These are phyloP conservation scores for Cryptococcus sp. DNA, from an alignment of 1,284 basidiomycete genomes.

Conservation along the genomic window DNA sequence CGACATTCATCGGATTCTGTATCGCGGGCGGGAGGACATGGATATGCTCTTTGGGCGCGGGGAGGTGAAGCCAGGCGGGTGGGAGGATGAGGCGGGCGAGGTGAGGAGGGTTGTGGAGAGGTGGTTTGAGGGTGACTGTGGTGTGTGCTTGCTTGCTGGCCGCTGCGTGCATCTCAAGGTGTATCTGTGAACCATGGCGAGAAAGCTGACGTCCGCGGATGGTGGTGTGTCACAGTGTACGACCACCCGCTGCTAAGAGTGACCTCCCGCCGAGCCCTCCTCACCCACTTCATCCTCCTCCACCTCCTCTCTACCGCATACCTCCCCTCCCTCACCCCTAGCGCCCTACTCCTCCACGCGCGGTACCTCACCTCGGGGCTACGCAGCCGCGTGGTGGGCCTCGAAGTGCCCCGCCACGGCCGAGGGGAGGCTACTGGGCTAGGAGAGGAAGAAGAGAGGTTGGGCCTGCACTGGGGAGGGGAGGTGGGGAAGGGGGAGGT, in stretches of 20 bases:
- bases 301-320: constrained; percentile 33
- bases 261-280: constrained; percentile 29
- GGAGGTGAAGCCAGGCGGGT: constrained; percentile 1
- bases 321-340: constrained; percentile 31
- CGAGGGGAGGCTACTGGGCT: not conserved
- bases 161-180: no score
- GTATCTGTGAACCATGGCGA: no score
- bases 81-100: constrained; percentile 31
- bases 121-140: constrained; percentile 43
- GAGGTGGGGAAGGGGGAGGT: not conserved
- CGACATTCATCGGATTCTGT: constrained; percentile 44
- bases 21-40: constrained; percentile 35
- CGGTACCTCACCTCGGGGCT: constrained; percentile 17
- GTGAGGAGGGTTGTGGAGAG: constrained; percentile 36
- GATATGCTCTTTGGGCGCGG: not conserved
- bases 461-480: constrained; percentile 5
- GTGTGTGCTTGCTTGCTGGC: constrained; percentile 18
- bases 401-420: not conserved
- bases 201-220: not conserved
- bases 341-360: constrained; percentile 23
- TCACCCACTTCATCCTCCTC: constrained; percentile 36
- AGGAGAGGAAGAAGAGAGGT: constrained; percentile 21
- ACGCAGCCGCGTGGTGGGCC: constrained; percentile 14
- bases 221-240: constrained; percentile 25
- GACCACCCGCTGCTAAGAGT: constrained; percentile 40